Evolutionary conservation across 1,284 basidiomycete genomes (phyloP), one percentile per base, ranked within the genome.

Genomic region (Malassezia caprae): DNA sequence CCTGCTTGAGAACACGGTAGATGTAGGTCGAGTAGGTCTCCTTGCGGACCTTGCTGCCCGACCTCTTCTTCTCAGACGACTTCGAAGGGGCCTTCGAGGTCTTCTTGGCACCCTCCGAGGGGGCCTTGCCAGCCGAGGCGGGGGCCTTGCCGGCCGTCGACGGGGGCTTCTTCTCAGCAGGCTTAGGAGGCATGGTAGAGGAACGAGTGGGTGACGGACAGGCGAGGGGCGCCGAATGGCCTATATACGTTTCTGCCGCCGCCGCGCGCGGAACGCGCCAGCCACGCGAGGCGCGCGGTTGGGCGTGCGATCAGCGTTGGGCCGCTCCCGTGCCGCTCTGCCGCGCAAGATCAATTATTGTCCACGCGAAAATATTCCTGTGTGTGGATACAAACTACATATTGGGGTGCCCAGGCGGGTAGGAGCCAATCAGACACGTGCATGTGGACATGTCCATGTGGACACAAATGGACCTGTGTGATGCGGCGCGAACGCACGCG

Each of bases 91-190:
- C 73, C 58, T 78, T 78, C 60, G 73, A 71, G 44, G 69, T 69
- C 51, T 80, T 80, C 71, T 84, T 83, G 77, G 81, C 81, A 30
- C 84, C 79, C 32, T 85, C 87, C 68, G 78, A 77, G 43, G 74
- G 69, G 58, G 69, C 68, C 68, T 74, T 76, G 57, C 66, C 69
- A 59, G 71, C 69, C 37, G 78, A 80, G 26, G 79, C 79, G 34
- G 81, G 81, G 28, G 81, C 80, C 75, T 82, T 82, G 47, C 74
- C 72, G 54, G 73, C 77, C 49, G 79, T 79, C 28, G 81, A 82
- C 54, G 80, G 79, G 63, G 82, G 80, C 81, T 64, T 70, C 73
- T 76, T 76, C 62, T 71, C 67, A 54, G 73, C 69, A 58, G 67
- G 62, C 64, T 74, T 74, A 56, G 69, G 70, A 45, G 69, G 57